Evolutionary conservation across 2,329 filamentous ascomycete species (phyloP).

Genomic region (Paecilomyces fulvus): DNA sequence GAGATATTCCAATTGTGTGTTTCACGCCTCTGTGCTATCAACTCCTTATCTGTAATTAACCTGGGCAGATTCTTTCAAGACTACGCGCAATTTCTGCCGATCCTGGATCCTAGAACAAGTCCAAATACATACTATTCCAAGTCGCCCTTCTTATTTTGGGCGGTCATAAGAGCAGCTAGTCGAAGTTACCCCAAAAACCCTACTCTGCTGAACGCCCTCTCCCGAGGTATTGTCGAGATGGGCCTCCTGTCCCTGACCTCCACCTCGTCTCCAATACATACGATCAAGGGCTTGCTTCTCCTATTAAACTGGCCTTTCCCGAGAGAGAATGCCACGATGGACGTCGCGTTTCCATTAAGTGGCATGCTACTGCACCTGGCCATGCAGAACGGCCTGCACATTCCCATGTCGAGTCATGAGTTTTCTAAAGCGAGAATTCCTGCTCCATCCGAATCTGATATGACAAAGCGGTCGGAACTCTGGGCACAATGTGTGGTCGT

Average conservation of each 20-base stretch:
- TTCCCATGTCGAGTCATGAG: conserved; percentile 35
- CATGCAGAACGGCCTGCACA: conserved; percentile 36
- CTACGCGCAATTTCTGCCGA: conserved; percentile 30
- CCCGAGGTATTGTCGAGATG: conserved; percentile 26
- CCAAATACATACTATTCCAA: conserved; percentile 70
- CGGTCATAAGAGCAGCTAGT: conserved; percentile 39
- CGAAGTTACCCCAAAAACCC: conserved; percentile 31
- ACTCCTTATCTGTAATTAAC: not conserved
- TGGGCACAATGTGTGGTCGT: conserved; percentile 34
- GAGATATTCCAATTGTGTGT: conserved; percentile 29
- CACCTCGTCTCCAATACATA: conserved; percentile 22
- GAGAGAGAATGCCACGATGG: conserved; percentile 21
- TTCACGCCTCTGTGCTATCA: not conserved
- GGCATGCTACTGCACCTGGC: conserved; percentile 34
- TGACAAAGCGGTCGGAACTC: conserved; percentile 28
- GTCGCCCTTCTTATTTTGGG: conserved; percentile 78
- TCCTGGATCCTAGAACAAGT: conserved; percentile 41
- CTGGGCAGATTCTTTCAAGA: conserved; percentile 27
- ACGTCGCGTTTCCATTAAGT: conserved; percentile 28
- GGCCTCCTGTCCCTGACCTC: conserved; percentile 26
- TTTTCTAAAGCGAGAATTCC: conserved; percentile 28
- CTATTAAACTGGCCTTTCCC: conserved; percentile 35
- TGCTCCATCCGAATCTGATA: conserved; percentile 24
- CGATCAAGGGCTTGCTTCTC: conserved; percentile 29
- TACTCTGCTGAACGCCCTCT: conserved; percentile 27